Conservation (phyloP, 306 rosid genomes). For the Herpetospermum pedunculosum region DNA sequence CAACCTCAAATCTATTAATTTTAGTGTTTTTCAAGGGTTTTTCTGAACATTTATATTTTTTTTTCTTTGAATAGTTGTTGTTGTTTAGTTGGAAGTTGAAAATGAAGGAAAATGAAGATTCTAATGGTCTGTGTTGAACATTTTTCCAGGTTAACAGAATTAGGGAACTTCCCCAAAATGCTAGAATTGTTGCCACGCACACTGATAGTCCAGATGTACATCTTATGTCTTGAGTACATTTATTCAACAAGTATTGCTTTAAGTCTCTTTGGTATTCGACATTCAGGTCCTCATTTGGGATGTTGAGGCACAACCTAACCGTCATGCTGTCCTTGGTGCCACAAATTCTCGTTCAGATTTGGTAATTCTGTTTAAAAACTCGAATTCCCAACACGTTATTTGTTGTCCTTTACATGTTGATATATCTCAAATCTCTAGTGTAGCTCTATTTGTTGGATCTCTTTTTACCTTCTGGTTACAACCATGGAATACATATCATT, state of each 20-base stretch:
- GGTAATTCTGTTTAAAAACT: slow-evolving; percentile 28
- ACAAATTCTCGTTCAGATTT: slow-evolving; percentile 83
- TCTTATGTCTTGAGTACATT: background rate
- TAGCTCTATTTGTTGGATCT: too few relatives aligned
- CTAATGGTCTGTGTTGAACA: background rate
- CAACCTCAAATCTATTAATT: too few relatives aligned
- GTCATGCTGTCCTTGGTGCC: slow-evolving; percentile 90
- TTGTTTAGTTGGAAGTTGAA: background rate
- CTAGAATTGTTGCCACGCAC: too few relatives aligned
- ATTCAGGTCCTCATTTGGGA: slow-evolving; percentile 77
- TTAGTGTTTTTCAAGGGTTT: background rate
- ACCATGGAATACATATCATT: too few relatives aligned
- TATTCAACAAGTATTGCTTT: background rate
- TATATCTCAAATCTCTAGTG: too few relatives aligned
- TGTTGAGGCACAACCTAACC: too few relatives aligned
- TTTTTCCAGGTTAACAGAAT: slow-evolving; percentile 67
- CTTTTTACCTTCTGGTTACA: too few relatives aligned
- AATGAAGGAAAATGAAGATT: background rate
- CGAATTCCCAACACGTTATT: background rate
- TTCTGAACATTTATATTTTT: background rate
- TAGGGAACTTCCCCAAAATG: too few relatives aligned
- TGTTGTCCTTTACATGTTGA: background rate
- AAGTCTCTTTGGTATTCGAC: background rate
- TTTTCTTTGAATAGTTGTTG: background rate
- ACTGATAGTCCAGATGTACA: slow-evolving; percentile 88